phyloP scores from a whole-genome alignment of 805 yeast genomes.

The Metschnikowia orientalis region DNA sequence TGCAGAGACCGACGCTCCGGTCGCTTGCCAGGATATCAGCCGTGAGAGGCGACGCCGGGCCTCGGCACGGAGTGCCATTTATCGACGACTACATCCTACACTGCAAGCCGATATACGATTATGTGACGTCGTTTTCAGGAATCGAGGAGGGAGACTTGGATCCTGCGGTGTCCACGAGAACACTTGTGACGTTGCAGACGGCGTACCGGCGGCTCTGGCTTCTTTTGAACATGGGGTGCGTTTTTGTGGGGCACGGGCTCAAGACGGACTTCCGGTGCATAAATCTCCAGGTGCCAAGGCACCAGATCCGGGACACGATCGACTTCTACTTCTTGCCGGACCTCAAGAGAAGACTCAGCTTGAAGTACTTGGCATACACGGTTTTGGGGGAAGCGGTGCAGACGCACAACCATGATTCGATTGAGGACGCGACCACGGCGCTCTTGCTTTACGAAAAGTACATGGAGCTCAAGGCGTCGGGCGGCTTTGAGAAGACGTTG shows the following conservation, averaged over 20 bases:
- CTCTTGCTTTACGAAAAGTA: constrained; percentile 70
- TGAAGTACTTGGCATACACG: constrained; percentile 81
- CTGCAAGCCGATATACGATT: constrained; percentile 68
- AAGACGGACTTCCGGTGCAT: constrained; percentile 89
- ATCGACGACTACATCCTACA: constrained; percentile 90
- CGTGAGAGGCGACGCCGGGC: constrained; percentile 65
- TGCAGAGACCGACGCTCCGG: constrained; percentile 69
- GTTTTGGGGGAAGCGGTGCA: constrained; percentile 75
- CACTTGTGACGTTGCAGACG: constrained; percentile 73
- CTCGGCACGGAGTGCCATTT: constrained; percentile 66
- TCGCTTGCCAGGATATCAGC: constrained; percentile 90
- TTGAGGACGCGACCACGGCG: constrained; percentile 92
- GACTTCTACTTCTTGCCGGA: constrained; percentile 71
- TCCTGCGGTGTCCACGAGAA: constrained; percentile 56
- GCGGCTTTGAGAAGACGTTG: constrained; percentile 58
- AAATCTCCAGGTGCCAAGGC: constrained; percentile 79
- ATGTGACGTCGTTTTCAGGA: constrained; percentile 89
- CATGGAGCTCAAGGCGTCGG: constrained; percentile 52
- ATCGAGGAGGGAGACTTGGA: constrained; percentile 88
- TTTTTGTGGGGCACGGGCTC: constrained; percentile 93
- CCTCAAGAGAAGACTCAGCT: constrained; percentile 71
- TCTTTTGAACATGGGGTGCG: constrained; percentile 79
- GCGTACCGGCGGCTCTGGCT: constrained; percentile 91
- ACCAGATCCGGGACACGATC: constrained; percentile 87
- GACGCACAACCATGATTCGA: constrained; percentile 92